Evolutionary conservation across 179 eudicot species (phyloP), one percentile per base, ranked within the genome.

Genomic region (Amaranthus tricolor): DNA sequence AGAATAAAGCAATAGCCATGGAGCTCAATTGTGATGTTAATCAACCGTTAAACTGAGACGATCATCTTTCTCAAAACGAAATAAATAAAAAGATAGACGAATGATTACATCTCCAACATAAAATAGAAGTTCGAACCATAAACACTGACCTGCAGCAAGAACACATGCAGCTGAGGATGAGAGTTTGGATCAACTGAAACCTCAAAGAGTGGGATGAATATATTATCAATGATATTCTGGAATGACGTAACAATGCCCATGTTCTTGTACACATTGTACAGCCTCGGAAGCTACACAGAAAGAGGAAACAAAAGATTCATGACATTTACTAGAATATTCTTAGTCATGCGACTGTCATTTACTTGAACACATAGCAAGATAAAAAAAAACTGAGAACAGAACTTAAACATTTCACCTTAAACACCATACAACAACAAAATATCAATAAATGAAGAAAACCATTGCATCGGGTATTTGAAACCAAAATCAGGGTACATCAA

Each of bases 201-300:
- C 81, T 91, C 96, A 84, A 91, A 91, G 60, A 91, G 90, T 59
- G 96, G 96, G 78, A 85, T 82, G 78, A 91, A 91, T 76, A 91
- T 80, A 74, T 91, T 91, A 61, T 91, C 96, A 47, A 91, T 74
- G 69, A 91, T 91, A 75, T 86, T 91, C 83, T 89, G 93, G 76
- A 91, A 89, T 51, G 93, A 89, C 75, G 90, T 88, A 48, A 88
- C 96, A 21, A 86, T 91, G 64, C 96, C 96, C 93, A 91, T 89
- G 72, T 80, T 75, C 84, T 89, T 89, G 87, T 91, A 91, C 69
- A 91, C 77, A 74, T 91, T 91, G 82, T 91, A 91, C 74, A 91
- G 80, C 77, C 96, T 87, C 20, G 96, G 93, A 16, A 91, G 87
- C 96, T 91, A 81, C 81, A 83, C 1, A 63, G 40, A 31, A 4